phyloP scores from a whole-genome alignment of 345 rosid genomes.

The Trapa incisa region DNA sequence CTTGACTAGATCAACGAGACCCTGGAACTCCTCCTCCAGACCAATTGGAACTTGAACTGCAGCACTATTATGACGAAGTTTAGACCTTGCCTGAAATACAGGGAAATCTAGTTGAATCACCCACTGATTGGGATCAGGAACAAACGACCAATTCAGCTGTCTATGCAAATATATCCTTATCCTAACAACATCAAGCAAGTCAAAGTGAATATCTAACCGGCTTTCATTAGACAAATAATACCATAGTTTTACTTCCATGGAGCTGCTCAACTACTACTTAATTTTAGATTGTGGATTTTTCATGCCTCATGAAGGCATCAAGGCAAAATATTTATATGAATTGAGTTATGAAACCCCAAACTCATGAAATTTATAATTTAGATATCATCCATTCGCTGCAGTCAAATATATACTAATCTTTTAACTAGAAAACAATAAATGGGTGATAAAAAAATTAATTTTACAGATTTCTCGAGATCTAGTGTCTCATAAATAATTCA shows the following conservation, averaged over 20 bases:
- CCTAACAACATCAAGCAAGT: neutral
- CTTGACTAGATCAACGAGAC: slow-evolving; percentile 80
- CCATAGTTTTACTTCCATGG: neutral
- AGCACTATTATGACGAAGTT: slow-evolving; percentile 91
- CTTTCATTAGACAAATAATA: neutral
- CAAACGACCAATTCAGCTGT: neutral
- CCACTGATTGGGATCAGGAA: neutral
- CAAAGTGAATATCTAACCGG: too few relatives aligned
- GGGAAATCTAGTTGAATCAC: slow-evolving; percentile 1
- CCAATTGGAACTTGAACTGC: slow-evolving; percentile 98
- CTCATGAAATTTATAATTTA: neutral
- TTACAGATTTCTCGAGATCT: neutral
- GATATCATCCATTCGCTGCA: neutral
- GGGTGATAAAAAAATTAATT: neutral
- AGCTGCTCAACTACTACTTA: neutral
- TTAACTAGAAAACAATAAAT: neutral
- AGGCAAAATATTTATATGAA: neutral
- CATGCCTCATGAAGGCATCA: neutral
- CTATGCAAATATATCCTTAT: neutral
- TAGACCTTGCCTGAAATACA: slow-evolving; percentile 61
- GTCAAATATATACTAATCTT: neutral
- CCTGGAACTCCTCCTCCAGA: slow-evolving; percentile 75
- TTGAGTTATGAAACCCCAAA: neutral
- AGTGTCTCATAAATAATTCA: slow-evolving; percentile 9
- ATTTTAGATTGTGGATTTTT: neutral